These are phyloP conservation scores for Dissophora globulifera DNA, from an alignment of 192 early-diverging fungal species.

Conservation along the genomic window DNA sequence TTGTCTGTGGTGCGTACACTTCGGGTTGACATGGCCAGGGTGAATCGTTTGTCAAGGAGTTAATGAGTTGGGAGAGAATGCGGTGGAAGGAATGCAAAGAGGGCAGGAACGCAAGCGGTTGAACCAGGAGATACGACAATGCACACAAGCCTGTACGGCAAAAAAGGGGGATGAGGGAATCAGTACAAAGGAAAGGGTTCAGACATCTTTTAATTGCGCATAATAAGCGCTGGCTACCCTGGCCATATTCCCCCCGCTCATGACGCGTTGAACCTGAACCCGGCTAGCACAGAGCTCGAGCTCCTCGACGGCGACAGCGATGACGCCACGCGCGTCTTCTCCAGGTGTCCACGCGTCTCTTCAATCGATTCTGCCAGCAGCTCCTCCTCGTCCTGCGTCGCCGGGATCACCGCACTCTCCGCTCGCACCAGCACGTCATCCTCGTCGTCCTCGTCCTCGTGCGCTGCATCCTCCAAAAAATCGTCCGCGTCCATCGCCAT, in stretches of 20 bases:
- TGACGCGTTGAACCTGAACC: constrained; percentile 41
- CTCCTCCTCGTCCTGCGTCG: constrained; percentile 24
- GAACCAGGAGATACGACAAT: too few species aligned
- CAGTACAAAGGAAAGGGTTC: too few species aligned
- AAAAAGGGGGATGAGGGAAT: too few species aligned
- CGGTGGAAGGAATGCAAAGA: background rate
- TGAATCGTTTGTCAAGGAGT: background rate
- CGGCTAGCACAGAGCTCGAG: constrained; percentile 28
- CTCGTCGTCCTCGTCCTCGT: background rate
- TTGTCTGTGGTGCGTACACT: constrained; percentile 73
- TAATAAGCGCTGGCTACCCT: too few species aligned
- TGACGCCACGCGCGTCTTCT: constrained; percentile 27
- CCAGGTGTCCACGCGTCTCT: constrained; percentile 33
- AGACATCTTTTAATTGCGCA: too few species aligned
- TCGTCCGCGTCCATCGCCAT: constrained; percentile 44
- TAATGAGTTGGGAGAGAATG: background rate
- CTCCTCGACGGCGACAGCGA: constrained; percentile 16
- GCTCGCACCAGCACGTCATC: constrained; percentile 10
- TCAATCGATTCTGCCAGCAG: constrained; percentile 29
- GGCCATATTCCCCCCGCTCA: background rate
- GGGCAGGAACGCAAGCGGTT: too few species aligned
- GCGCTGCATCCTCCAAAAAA: constrained; percentile 27
- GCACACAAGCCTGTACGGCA: too few species aligned
- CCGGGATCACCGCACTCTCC: constrained; percentile 19
- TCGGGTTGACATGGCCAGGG: constrained; percentile 67